Evolutionary conservation across 345 rosid species (phyloP), one percentile per base, ranked within the genome.

Genomic region (Litchi chinensis): DNA sequence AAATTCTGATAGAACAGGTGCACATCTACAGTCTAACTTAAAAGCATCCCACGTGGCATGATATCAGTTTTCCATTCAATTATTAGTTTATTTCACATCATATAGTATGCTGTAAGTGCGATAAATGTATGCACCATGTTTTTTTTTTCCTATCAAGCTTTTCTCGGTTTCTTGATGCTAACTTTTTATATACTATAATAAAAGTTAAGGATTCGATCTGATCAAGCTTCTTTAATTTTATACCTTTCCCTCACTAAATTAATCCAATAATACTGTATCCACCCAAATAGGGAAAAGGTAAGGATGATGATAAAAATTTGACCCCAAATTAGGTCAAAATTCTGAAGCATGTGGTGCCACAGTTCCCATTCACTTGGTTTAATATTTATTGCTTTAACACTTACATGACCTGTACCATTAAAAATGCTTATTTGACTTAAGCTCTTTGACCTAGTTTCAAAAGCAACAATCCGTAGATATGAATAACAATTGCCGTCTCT

Each of bases 231-330:
- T 22, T 54, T 46, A 44, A 21, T 65, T 76, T 75, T 32, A 63
- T 32, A 32, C 73, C 56, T 68, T 50, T 11, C 60, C 46, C 68
- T 76, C 5, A 22, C 48, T 74, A 59, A 60, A 60, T 74, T 66
- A 46, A 70, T 43, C 39, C 41, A 57, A 39, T 70, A 80, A 80
- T 68, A 73, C 26, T 60, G 65, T 60, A 22, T 60, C 65, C 65
- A 10, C 19, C 26, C 81, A 72, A 46, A 16, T 65, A 11, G 22
- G 32, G 57, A 56, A 43, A 71, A 64, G 46, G 21, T 41, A 8
- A 67, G 43, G 57, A 62, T 77, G 81, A 73, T 80, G 76, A 60
- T 63, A 52, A 9, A 8, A 54, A 59, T 59, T 76, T 68, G 69
- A 63, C 79, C 32, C 76, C 15, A 24, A 10, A 10, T 73, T 60